phyloP scores from a whole-genome alignment of 2,329 filamentous ascomycete genomes.

The Fusarium longipes region DNA sequence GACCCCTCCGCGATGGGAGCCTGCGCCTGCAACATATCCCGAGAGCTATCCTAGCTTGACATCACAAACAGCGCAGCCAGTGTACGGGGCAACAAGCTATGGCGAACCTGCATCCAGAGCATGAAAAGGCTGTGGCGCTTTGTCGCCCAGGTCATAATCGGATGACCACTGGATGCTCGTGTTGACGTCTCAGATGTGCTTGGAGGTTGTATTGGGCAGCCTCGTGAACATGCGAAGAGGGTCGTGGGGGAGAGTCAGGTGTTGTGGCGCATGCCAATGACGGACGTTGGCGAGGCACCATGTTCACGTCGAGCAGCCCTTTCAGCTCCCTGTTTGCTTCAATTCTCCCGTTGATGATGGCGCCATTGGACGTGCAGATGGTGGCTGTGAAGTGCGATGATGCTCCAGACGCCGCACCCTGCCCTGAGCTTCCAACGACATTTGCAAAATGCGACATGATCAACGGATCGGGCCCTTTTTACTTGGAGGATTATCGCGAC shows the following conservation, averaged over 20 bases:
- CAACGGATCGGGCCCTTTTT: conserved; percentile 13
- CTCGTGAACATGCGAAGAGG: conserved; percentile 49
- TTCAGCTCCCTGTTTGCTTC: conserved; percentile 17
- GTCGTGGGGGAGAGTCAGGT: conserved; percentile 52
- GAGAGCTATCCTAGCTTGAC: conserved; percentile 55
- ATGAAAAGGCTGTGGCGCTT: conserved; percentile 46
- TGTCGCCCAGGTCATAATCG: conserved; percentile 30
- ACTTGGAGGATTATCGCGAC: conserved; percentile 25
- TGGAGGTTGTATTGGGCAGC: conserved; percentile 46
- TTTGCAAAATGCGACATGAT: conserved; percentile 1
- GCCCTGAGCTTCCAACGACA: conserved; percentile 1
- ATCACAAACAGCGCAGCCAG: conserved; percentile 50
- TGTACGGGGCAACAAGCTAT: conserved; percentile 58
- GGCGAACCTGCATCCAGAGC: conserved; percentile 57
- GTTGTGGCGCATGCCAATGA: conserved; percentile 54
- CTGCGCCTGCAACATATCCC: conserved; percentile 53
- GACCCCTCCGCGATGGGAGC: conserved; percentile 57
- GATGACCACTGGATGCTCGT: conserved; percentile 43
- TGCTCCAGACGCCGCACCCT: conserved; percentile 22
- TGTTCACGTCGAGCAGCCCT: conserved; percentile 24
- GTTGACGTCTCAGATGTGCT: conserved; percentile 38
- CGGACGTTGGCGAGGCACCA: conserved; percentile 37
- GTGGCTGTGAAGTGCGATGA: conserved; percentile 34
- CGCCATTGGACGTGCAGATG: conserved; percentile 40
- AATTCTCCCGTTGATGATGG: conserved; percentile 37